Evolutionary conservation across 2,329 filamentous ascomycete genomes (phyloP).

Genomic region (Aspergillus caelatus): DNA sequence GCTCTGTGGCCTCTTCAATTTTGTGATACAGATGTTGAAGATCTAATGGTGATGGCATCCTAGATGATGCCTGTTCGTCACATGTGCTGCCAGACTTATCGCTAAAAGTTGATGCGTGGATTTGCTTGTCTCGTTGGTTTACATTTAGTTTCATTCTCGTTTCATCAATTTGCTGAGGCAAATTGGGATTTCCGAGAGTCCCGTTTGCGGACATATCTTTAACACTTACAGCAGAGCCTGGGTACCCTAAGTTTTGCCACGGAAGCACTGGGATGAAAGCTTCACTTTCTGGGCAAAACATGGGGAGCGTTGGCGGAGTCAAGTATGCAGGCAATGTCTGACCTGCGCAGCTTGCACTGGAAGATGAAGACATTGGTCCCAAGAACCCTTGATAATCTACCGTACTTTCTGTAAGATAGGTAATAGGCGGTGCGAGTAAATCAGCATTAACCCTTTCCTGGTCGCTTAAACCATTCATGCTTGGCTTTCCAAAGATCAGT

Average conservation of each 20-base stretch:
- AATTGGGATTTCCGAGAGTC: neutral
- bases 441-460: constrained; percentile 5
- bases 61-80: constrained; percentile 11
- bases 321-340: constrained; percentile 1
- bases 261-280: neutral
- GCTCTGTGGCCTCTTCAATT: constrained; percentile 33
- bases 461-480: neutral
- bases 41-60: constrained; percentile 19
- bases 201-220: neutral
- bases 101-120: neutral
- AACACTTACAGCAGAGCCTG: neutral
- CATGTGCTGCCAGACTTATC: neutral
- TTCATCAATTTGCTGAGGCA: neutral
- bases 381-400: constrained; percentile 1
- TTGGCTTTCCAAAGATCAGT: constrained; percentile 20
- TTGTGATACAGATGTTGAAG: constrained; percentile 31
- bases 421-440: neutral
- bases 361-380: neutral
- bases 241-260: constrained; percentile 6
- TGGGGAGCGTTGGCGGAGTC: neutral
- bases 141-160: neutral
- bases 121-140: neutral
- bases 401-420: neutral
- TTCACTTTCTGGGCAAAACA: neutral
- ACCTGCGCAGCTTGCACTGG: neutral